A percentile compares a stretch with the other conserved stretches of the same genome.
phyloP scores from a whole-genome alignment of 176 grass and related monocot species.

The Zea luxurians region DNA sequence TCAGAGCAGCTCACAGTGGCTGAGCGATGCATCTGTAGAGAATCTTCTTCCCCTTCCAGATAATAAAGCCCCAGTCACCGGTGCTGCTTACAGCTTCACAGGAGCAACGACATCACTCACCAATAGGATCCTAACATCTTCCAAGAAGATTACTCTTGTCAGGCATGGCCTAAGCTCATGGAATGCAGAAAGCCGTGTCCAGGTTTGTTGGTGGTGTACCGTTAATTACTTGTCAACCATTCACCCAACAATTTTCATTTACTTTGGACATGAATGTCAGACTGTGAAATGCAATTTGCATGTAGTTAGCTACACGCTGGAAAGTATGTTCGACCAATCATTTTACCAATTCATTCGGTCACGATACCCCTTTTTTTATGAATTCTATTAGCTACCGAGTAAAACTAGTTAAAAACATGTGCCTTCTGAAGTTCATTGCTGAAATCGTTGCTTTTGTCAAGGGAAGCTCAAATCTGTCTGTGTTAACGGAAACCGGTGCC shows the following conservation, averaged over 20 bases:
- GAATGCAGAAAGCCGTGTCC: slow-evolving; percentile 61
- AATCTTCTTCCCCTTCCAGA: slow-evolving; percentile 38
- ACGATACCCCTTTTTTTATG: not conserved
- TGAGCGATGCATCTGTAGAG: slow-evolving; percentile 47
- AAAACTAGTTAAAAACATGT: too few species aligned
- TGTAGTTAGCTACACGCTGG: not conserved
- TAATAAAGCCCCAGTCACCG: slow-evolving; percentile 45
- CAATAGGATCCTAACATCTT: slow-evolving; percentile 40
- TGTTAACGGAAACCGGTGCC: slow-evolving; percentile 63
- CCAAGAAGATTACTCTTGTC: slow-evolving; percentile 73
- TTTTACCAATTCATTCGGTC: slow-evolving; percentile 4
- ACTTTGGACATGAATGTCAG: too few species aligned
- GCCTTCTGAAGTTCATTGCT: slow-evolving; percentile 12
- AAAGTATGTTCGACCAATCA: not conserved
- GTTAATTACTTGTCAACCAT: not conserved
- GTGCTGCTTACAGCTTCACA: slow-evolving; percentile 68
- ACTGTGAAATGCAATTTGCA: not conserved
- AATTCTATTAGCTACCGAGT: not conserved
- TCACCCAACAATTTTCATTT: not conserved
- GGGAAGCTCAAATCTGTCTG: slow-evolving; percentile 83
- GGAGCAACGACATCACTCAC: slow-evolving; percentile 71
- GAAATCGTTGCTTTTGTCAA: slow-evolving; percentile 41
- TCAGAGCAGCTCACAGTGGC: slow-evolving; percentile 35
- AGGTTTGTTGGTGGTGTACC: slow-evolving; percentile 32
- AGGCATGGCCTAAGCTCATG: slow-evolving; percentile 81